These are phyloP conservation scores for Saccharomyces kudriavzevii DNA, from an alignment of 805 yeast species.

Conservation along the genomic window DNA sequence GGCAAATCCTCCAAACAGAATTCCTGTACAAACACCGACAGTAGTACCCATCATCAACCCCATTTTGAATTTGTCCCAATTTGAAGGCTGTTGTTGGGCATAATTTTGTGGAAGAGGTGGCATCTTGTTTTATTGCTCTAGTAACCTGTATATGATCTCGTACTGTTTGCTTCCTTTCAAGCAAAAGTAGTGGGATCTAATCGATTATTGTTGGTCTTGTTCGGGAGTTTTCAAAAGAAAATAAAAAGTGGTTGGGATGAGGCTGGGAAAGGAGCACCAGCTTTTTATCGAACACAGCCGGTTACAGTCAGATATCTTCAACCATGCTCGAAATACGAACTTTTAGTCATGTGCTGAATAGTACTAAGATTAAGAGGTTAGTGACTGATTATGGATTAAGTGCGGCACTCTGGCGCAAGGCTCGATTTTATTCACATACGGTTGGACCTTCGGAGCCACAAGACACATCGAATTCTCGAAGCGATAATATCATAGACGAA, in stretches of 20 bases:
- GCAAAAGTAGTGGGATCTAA: not conserved
- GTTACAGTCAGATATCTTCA: not conserved
- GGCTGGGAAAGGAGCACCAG: not conserved
- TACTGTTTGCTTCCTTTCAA: not conserved
- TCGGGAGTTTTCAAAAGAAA: not conserved
- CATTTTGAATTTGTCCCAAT: slow-evolving; percentile 96
- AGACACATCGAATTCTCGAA: not conserved
- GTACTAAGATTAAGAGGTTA: not conserved
- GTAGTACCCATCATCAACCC: slow-evolving; percentile 90
- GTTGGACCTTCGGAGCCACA: not conserved
- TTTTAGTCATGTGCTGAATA: not conserved
- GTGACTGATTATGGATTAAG: not conserved
- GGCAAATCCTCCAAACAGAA: slow-evolving; percentile 88
- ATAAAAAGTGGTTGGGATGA: not conserved
- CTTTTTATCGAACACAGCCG: not conserved
- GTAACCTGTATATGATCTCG: not conserved
- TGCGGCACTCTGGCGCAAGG: not conserved
- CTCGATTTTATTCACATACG: not conserved
- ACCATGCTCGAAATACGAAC: not conserved
- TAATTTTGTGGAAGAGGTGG: slow-evolving; percentile 72
- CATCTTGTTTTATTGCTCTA: slow-evolving; percentile 13
- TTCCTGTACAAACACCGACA: slow-evolving; percentile 87
- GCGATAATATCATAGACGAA: slow-evolving; percentile 9
- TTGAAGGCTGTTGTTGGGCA: slow-evolving; percentile 61
- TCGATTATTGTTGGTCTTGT: not conserved